Conservation (phyloP, 2,329 filamentous ascomycete species). For the Plectosphaerella plurivora region DNA sequence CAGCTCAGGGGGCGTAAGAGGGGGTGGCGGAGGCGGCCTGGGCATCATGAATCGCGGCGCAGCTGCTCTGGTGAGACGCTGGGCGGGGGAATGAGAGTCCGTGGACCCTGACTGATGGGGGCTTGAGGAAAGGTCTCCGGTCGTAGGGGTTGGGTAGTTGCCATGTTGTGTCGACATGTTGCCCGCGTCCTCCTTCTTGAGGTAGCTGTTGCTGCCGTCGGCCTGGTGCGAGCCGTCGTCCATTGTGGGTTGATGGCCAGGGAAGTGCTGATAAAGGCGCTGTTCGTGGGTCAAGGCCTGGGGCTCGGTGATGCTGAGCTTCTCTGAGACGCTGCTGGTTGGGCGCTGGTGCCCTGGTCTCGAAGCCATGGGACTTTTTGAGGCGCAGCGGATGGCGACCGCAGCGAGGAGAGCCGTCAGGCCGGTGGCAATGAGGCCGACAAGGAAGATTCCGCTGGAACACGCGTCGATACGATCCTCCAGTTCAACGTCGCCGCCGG, state of each 20-base stretch:
- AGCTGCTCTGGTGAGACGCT: neutral
- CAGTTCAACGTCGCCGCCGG: conserved; percentile 22
- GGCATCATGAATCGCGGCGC: conserved; percentile 17
- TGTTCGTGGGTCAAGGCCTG: conserved; percentile 8
- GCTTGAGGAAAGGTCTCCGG: too few relatives aligned
- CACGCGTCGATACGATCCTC: conserved; percentile 13
- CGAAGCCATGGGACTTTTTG: too few relatives aligned
- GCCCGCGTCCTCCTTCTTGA: neutral
- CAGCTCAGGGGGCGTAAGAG: conserved; percentile 43
- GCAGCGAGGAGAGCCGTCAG: neutral
- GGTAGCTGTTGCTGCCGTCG: conserved; percentile 15
- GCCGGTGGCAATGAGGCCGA: neutral
- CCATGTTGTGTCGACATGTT: too few relatives aligned
- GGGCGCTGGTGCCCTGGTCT: too few relatives aligned
- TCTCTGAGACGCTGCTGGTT: too few relatives aligned
- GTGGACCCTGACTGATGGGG: too few relatives aligned
- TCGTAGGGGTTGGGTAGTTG: too few relatives aligned
- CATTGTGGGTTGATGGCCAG: conserved; percentile 7
- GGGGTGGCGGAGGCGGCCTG: conserved; percentile 39
- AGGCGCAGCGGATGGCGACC: neutral
- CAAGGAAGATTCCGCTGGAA: neutral
- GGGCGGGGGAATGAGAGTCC: too few relatives aligned
- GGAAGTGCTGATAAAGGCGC: conserved; percentile 9
- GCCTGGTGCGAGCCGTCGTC: conserved; percentile 21
- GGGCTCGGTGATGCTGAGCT: too few relatives aligned